Conservation (phyloP, 2,329 filamentous ascomycete species). For the Orbilia blumenaviensis region DNA sequence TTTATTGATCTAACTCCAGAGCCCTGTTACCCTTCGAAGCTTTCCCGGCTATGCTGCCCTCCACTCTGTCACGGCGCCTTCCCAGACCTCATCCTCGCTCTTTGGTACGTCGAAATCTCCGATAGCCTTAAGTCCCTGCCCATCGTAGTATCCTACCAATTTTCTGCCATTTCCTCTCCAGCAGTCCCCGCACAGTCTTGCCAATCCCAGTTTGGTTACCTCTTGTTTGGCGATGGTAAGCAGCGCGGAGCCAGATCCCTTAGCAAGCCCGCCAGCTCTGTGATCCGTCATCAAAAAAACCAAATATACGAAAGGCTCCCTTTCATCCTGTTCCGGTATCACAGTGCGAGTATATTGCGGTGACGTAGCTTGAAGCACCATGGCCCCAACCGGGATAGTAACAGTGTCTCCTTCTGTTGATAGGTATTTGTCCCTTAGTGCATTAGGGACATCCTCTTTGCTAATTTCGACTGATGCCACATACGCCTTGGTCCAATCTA, state of each 20-base stretch:
- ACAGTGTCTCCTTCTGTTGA: background rate
- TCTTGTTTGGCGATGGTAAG: conserved; percentile 18
- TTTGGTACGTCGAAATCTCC: conserved; percentile 23
- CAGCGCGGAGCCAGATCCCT: conserved; percentile 24
- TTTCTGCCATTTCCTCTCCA: conserved; percentile 28
- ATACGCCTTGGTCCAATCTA: conserved; percentile 18
- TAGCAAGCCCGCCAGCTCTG: conserved; percentile 13
- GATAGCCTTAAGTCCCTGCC: conserved; percentile 24
- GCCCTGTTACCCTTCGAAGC: too few relatives aligned
- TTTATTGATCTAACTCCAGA: too few relatives aligned
- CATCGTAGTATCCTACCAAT: conserved; percentile 34
- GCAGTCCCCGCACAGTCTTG: conserved; percentile 27
- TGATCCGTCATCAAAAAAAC: conserved; percentile 21
- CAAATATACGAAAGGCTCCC: conserved; percentile 23
- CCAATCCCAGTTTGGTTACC: conserved; percentile 12
- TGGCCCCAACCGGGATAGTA: conserved; percentile 26
- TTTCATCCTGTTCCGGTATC: conserved; percentile 31
- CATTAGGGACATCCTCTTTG: background rate
- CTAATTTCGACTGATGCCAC: conserved; percentile 16
- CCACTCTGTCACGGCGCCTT: conserved; percentile 21
- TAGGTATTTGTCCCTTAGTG: conserved; percentile 6
- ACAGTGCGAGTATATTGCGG: conserved; percentile 19
- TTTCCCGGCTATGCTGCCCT: background rate
- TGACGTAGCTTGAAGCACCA: conserved; percentile 7
- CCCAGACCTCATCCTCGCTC: conserved; percentile 4